A percentile compares a stretch with the other conserved stretches of the same genome.
These are phyloP conservation scores for Hibiscus mutabilis DNA, from an alignment of 345 rosid species.

Conservation along the genomic window DNA sequence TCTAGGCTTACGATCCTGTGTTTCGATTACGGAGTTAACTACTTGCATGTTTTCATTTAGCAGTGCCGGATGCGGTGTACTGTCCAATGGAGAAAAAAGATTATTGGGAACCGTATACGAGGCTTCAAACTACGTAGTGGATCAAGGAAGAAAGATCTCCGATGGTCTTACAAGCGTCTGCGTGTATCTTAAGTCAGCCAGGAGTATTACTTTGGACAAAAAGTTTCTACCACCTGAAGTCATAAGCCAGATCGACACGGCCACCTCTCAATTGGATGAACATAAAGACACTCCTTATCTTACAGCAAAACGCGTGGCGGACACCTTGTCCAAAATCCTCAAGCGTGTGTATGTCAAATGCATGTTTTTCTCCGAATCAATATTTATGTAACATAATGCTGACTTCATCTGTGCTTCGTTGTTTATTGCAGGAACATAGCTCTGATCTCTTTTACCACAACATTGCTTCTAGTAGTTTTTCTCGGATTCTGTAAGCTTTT, in stretches of 20 bases:
- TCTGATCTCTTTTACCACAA: conserved; percentile 30
- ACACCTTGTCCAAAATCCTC: conserved; percentile 7
- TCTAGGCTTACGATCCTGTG: no score
- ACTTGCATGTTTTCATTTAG: not conserved
- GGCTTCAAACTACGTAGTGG: conserved; percentile 28
- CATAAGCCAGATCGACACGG: conserved; percentile 25
- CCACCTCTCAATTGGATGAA: conserved; percentile 17
- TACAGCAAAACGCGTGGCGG: not conserved
- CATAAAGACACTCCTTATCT: conserved; percentile 14
- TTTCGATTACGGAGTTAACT: not conserved
- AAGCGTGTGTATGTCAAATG: conserved; percentile 31
- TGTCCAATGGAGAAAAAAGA: conserved; percentile 33
- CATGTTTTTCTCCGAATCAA: no score
- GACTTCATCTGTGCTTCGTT: no score
- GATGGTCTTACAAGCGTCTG: conserved; percentile 22
- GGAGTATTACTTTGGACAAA: conserved; percentile 22
- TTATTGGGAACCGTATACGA: conserved; percentile 30
- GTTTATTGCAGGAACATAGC: conserved; percentile 32
- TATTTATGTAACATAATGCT: no score
- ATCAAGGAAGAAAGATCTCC: conserved; percentile 25
- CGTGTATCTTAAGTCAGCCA: conserved; percentile 33
- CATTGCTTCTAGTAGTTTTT: conserved; percentile 35
- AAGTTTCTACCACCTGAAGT: conserved; percentile 31
- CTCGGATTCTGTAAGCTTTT: conserved; percentile 49
- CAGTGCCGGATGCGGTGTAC: conserved; percentile 41